Base-by-base conservation (phyloP, 805 yeast genomes). In the Candida awuae region DNA sequence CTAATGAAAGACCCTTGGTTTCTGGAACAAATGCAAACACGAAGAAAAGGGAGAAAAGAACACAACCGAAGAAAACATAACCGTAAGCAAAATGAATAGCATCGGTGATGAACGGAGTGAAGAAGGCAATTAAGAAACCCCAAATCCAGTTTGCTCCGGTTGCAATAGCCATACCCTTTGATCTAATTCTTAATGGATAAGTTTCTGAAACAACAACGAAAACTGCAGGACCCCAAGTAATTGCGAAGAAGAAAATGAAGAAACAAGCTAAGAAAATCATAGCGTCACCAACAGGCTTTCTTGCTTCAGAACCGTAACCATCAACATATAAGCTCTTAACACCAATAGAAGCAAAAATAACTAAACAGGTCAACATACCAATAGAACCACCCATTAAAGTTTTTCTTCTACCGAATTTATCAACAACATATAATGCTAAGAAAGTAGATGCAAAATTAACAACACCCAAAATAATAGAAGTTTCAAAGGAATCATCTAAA, bases 141-240 rank as follows among this genome's bases (percentile, higher is more conserved):
- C 77, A 71, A 39, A 75, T 42, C 85, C 85, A 78, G 58, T 77
- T 77, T 34, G 79, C 72, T 23, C 77, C 77, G 21, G 78, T 67
- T 35, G 83, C 80, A 49, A 76, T 67, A 16, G 81, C 73, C 77
- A 80, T 77, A 36, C 74, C 72, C 59, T 72, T 73, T 25, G 74
- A 61, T 60, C 77, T 73, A 48, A 78, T 75, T 63, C 80, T 73
- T 47, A 75, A 66, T 44, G 85, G 85, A 59, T 75, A 80, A 32
- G 78, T 62, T 58, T 80, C 88, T 32, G 84, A 72, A 18, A 78
- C 75, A 45, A 80, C 68, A 34, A 77, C 77, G 62, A 70, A 80
- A 27, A 76, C 74, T 45, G 77, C 75, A 41, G 86, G 84, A 29
- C 84, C 87, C 79, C 84, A 76, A n/a, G 86, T 75, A 19, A 76